phyloP scores from a whole-genome alignment of 108 stramenopile species.

The Nannochloropsis oceanica region DNA sequence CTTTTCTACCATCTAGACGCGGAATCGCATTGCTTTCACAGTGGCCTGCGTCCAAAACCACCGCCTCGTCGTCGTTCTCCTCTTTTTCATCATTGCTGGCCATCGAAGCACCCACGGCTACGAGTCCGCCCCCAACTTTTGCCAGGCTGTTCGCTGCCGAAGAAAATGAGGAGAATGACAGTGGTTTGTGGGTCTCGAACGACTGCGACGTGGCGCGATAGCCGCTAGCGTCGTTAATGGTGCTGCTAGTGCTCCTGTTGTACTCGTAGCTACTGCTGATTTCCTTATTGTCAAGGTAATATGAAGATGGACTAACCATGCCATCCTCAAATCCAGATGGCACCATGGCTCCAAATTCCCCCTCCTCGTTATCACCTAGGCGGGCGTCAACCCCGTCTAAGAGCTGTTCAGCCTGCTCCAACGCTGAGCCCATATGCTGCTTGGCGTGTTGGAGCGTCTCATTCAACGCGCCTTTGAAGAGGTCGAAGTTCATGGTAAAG shows the following conservation, averaged over 20 bases:
- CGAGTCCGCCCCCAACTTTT: neutral
- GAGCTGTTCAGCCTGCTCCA: neutral
- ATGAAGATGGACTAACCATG: neutral
- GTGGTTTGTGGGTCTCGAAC: neutral
- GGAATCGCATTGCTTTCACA: neutral
- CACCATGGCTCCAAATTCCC: neutral
- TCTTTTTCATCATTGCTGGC: neutral
- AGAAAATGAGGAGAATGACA: neutral
- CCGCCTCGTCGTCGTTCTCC: neutral
- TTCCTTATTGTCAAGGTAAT: neutral
- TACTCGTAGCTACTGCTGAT: neutral
- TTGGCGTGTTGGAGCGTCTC: neutral
- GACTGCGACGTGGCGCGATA: neutral
- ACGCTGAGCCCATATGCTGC: neutral
- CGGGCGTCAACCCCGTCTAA: neutral
- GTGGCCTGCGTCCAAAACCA: neutral
- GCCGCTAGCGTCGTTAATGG: neutral
- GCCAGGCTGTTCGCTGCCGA: neutral
- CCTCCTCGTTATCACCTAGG: neutral
- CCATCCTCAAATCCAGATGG: neutral
- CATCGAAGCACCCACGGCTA: neutral
- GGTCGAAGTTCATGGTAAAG: neutral
- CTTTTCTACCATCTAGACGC: neutral
- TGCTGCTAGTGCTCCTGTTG: neutral
- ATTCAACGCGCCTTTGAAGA: neutral